Evolutionary conservation across 768 basidiomycete genomes (phyloP).

Genomic region (Punctularia strigosozonata): DNA sequence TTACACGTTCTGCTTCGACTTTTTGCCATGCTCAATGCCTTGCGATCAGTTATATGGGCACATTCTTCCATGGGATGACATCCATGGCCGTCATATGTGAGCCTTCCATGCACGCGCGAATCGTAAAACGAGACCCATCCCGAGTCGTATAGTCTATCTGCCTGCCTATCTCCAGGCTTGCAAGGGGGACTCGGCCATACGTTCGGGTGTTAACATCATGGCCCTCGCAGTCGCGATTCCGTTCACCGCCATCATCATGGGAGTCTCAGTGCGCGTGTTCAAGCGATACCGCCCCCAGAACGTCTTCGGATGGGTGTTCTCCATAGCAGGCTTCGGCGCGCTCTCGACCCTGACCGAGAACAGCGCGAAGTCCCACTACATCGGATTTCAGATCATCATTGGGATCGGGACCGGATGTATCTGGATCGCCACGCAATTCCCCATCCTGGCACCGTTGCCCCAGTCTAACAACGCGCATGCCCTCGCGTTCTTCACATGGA

Average conservation of each 20-base stretch:
- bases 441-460: slow-evolving; percentile 19
- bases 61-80: slow-evolving; percentile 19
- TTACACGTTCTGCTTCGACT: too few relatives aligned
- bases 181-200: slow-evolving; percentile 23
- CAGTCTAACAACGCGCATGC: slow-evolving; percentile 18
- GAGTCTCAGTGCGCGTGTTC: slow-evolving; percentile 16
- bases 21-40: too few relatives aligned
- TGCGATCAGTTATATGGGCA: slow-evolving; percentile 23
- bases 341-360: slow-evolving; percentile 3
- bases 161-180: slow-evolving; percentile 37
- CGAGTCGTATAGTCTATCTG: too few relatives aligned
- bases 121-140: too few relatives aligned
- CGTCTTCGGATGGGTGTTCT: slow-evolving; percentile 7
- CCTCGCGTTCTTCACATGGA: slow-evolving; percentile 13
- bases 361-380: background rate
- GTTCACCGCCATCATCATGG: slow-evolving; percentile 25
- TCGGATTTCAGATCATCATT: slow-evolving; percentile 4
- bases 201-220: slow-evolving; percentile 25
- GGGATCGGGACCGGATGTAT: slow-evolving; percentile 17
- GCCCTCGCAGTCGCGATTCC: slow-evolving; percentile 22
- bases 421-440: slow-evolving; percentile 16
- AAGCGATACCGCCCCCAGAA: slow-evolving; percentile 24
- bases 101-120: too few relatives aligned
- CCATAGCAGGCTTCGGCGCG: background rate
- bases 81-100: slow-evolving; percentile 14